phyloP scores from a whole-genome alignment of 2,329 filamentous ascomycete genomes.

The Trichoderma asperellum region DNA sequence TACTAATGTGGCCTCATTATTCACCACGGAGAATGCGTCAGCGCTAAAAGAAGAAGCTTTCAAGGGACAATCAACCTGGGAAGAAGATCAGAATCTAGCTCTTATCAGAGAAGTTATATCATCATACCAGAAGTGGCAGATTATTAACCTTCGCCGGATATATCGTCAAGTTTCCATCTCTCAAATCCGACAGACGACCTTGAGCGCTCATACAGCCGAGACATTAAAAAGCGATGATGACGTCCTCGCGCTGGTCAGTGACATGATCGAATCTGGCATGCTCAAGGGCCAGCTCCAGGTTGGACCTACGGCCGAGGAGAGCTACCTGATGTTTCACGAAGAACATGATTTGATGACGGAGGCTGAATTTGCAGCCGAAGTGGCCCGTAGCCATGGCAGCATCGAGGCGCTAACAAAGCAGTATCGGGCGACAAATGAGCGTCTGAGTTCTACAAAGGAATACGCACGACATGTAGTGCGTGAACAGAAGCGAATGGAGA shows the following conservation, averaged over 20 bases:
- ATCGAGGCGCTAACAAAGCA: slow-evolving; percentile 53
- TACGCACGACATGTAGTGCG: slow-evolving; percentile 55
- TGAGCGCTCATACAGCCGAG: slow-evolving; percentile 57
- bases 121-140: slow-evolving; percentile 75
- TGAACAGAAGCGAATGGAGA: slow-evolving; percentile 53
- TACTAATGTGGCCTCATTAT: slow-evolving; percentile 68
- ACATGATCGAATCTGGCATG: slow-evolving; percentile 61
- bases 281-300: slow-evolving; percentile 57
- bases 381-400: slow-evolving; percentile 47
- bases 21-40: slow-evolving; percentile 58
- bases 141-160: slow-evolving; percentile 72
- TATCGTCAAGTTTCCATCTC: slow-evolving; percentile 65
- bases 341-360: slow-evolving; percentile 52
- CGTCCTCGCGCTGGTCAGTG: slow-evolving; percentile 51
- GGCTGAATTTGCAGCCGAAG: slow-evolving; percentile 52
- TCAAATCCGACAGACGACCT: slow-evolving; percentile 56
- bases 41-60: slow-evolving; percentile 68
- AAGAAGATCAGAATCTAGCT: slow-evolving; percentile 71
- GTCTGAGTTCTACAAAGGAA: slow-evolving; percentile 59
- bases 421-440: slow-evolving; percentile 57
- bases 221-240: slow-evolving; percentile 49
- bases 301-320: slow-evolving; percentile 46
- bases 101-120: slow-evolving; percentile 71
- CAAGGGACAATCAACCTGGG: slow-evolving; percentile 62
- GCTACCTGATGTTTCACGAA: slow-evolving; percentile 57